Evolutionary conservation across 176 grass and related monocot species (phyloP), one percentile per base, ranked within the genome.

Genomic region (Pontederia paniculata): DNA sequence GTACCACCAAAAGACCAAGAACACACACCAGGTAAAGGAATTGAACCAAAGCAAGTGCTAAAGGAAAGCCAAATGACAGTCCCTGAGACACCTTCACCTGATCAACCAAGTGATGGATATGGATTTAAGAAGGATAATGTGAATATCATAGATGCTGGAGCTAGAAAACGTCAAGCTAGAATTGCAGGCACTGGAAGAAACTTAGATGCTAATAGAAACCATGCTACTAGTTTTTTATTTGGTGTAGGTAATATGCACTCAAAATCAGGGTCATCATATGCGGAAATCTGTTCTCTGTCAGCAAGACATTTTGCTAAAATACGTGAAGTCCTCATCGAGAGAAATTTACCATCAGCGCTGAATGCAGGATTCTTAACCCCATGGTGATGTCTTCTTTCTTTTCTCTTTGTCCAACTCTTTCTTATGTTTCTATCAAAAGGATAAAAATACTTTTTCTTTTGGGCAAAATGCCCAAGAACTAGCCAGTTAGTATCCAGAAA

Each of bases 81-180:
- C 68, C 94, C 94, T 43, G 94, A 98, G 75, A 98, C 94, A 12
- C 94, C 94, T 75, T 98, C 94, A 54, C 94, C 94, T 63, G 94
- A 98, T 81, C 75, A 93, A 50, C 87, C 83, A 14, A 50, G 43
- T 64, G 86, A 97, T 59, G 60, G 54, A 37, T 71, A 81, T 64
- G 86, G 77, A 9, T 74, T 74, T 47, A 98, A 88, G 78, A 98
- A 98, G 78, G 94, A 93, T 42, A 77, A 65, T 4, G 94, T 77
- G 23, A 80, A 85, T 54, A 56, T 83, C 54, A 79, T 79, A 50
- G 85, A 97, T 31, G 60, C 63, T 5, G 85, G 73, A 17, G 70
- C 77, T 58, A 98, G 83, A 63, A 98, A 98, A 70, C 87, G 80
- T 49, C 94, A 93, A 54, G 83, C 94, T 45, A 83, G 87, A 65